Evolutionary conservation across 208 protist species (phyloP).

Genomic region (Leishmania tarentolae): DNA sequence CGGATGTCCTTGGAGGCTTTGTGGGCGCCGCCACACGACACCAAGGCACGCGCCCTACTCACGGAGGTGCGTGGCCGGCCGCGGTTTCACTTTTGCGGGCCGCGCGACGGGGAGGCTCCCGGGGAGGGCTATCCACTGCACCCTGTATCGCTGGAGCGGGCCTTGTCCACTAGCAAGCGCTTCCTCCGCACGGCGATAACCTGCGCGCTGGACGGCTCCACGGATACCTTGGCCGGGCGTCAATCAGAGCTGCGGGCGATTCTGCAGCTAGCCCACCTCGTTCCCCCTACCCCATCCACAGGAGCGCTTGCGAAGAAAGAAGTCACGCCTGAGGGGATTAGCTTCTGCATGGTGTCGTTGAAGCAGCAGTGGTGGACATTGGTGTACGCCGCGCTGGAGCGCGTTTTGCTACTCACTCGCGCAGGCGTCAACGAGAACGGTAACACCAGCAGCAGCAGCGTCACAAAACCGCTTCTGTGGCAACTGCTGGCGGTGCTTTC

Average conservation of each 20-base stretch:
- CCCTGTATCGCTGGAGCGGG: conserved; percentile 56
- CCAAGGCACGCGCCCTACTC: conserved; percentile 24
- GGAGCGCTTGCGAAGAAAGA: neutral
- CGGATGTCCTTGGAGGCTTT: conserved; percentile 43
- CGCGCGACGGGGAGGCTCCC: conserved; percentile 2
- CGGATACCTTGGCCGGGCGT: conserved; percentile 35
- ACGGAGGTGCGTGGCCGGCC: conserved; percentile 35
- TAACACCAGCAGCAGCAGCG: neutral
- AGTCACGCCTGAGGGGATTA: conserved; percentile 70
- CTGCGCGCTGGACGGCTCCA: conserved; percentile 68
- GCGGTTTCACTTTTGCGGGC: conserved; percentile 41
- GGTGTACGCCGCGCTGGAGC: conserved; percentile 73
- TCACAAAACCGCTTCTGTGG: conserved; percentile 59
- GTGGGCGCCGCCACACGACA: conserved; percentile 38
- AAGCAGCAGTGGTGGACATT: conserved; percentile 89
- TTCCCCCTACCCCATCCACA: conserved; percentile 29
- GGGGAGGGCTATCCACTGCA: conserved; percentile 47
- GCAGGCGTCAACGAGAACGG: neutral
- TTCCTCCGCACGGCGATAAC: conserved; percentile 60
- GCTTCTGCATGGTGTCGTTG: conserved; percentile 86
- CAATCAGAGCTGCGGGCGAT: conserved; percentile 48
- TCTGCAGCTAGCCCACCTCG: conserved; percentile 57
- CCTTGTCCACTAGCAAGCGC: conserved; percentile 51
- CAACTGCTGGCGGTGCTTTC: conserved; percentile 79
- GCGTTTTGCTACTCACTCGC: conserved; percentile 46